Evolutionary conservation across 192 early-diverging fungal genomes (phyloP), one percentile per base, ranked within the genome.

Genomic region (Coemansia sp.): DNA sequence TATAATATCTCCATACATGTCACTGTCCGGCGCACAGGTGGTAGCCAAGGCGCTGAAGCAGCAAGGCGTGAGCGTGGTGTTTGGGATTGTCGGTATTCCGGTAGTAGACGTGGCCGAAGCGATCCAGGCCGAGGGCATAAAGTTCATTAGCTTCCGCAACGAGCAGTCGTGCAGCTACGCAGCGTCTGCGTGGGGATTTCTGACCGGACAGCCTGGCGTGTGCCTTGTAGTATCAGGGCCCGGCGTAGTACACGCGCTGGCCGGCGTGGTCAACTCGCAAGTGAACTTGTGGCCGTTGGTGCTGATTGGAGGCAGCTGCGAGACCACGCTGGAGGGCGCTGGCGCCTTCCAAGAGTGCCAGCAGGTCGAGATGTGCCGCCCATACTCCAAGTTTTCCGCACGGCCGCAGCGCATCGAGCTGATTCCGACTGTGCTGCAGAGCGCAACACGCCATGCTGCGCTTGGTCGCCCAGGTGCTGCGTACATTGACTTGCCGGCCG

Each of bases 81-180:
- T 91, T 82, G 89, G 89, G 15, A 89, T 91, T 60, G 89, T 91
- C 27, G 89, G 89, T 3, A 88, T 90, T 59, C 89, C 89, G 23
- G 88, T 91, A 9, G 83, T 90, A 21, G 89, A 91, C 41, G 79
- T 90, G 2, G 89, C 87, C 43, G 89, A 91, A n/a, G 88, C 89
- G 23, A 86, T 86, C 51, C 84, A 83, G 50, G 83, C 83, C 15
- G 81, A 79, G 48, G 88, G 88, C 45, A 90, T 91, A 19, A 72
- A 66, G 58, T 91, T 88, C 62, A 76, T 90, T 64, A 84, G 84
- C 11, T 89, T 91, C 70, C 83, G 88, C 58, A 90, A 91, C 74
- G 89, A 90, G 62, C 89, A 90, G 79, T 88, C 89, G 7, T 87
- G 87, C 56, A 84, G 83, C 66, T 89, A 89, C 66, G 89, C 88